Evolutionary conservation across 2,329 filamentous ascomycete genomes (phyloP).

Genomic region (Exophiala oligosperma): DNA sequence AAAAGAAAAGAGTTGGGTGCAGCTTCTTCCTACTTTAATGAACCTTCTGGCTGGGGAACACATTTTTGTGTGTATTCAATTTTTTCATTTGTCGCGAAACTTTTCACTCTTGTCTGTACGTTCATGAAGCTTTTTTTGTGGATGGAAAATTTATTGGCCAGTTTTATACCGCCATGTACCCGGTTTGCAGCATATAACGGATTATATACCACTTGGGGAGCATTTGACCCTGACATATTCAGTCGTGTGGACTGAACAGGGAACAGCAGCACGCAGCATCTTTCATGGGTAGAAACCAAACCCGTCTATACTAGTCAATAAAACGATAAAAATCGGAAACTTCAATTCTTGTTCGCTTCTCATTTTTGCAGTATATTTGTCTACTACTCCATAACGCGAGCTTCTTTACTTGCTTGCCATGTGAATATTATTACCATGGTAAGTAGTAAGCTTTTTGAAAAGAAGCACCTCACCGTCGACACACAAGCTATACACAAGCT

Average conservation of each 20-base stretch:
- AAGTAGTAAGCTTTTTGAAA: too few relatives aligned
- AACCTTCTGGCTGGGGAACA: background rate
- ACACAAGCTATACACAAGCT: too few relatives aligned
- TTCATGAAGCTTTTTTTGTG: background rate
- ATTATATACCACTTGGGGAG: background rate
- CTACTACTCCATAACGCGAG: too few relatives aligned
- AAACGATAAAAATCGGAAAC: background rate
- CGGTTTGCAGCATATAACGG: conserved; percentile 3
- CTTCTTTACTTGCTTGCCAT: too few relatives aligned
- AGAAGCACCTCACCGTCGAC: too few relatives aligned
- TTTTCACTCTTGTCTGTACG: background rate
- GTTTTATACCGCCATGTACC: background rate
- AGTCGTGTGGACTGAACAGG: background rate
- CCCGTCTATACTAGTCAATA: background rate
- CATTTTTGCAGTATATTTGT: background rate
- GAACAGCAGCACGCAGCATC: background rate
- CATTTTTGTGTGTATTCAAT: background rate
- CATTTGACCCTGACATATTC: background rate
- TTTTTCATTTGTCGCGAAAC: background rate
- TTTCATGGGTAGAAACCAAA: background rate
- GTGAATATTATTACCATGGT: too few relatives aligned
- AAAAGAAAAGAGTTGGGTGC: background rate
- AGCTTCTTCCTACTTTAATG: background rate
- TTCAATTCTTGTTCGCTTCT: background rate
- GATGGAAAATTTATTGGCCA: background rate